phyloP scores from a whole-genome alignment of 2,329 filamentous ascomycete genomes.

The Neopestalotiopsis sp. region DNA sequence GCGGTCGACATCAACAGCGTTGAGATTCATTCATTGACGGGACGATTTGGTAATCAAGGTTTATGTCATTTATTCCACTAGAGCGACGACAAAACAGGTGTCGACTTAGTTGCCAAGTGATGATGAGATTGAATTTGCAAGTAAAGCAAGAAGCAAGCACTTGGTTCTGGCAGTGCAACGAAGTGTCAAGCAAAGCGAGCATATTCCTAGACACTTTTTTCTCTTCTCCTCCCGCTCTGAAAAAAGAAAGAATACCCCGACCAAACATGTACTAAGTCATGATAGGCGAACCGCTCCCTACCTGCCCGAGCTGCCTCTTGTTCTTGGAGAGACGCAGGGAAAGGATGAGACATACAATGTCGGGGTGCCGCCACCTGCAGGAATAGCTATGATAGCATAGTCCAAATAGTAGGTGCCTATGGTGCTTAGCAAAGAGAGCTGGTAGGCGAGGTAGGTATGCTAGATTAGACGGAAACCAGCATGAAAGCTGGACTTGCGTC shows the following conservation, averaged over 20 bases:
- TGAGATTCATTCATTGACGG: constrained; percentile 6
- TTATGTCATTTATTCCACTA: neutral
- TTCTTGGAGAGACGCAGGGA: too few relatives aligned
- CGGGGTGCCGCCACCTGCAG: too few relatives aligned
- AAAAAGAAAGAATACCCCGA: neutral
- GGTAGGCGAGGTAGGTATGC: too few relatives aligned
- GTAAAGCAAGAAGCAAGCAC: constrained; percentile 3
- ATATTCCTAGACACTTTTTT: neutral
- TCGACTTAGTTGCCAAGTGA: neutral
- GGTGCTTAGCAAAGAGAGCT: too few relatives aligned
- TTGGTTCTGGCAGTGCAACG: neutral
- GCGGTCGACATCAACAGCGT: constrained; percentile 24
- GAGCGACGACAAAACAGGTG: neutral
- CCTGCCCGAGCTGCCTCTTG: too few relatives aligned
- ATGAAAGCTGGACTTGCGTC: too few relatives aligned
- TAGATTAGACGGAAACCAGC: too few relatives aligned
- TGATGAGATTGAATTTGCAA: neutral
- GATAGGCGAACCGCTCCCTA: too few relatives aligned
- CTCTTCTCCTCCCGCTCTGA: neutral
- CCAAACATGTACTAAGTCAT: too few relatives aligned
- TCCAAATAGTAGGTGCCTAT: too few relatives aligned
- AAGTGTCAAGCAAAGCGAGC: neutral
- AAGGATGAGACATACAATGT: too few relatives aligned
- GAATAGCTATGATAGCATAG: too few relatives aligned
- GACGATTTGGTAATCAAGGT: neutral